These are phyloP conservation scores for Dioscorea alata DNA, from an alignment of 106 monocot genomes.

Conservation along the genomic window DNA sequence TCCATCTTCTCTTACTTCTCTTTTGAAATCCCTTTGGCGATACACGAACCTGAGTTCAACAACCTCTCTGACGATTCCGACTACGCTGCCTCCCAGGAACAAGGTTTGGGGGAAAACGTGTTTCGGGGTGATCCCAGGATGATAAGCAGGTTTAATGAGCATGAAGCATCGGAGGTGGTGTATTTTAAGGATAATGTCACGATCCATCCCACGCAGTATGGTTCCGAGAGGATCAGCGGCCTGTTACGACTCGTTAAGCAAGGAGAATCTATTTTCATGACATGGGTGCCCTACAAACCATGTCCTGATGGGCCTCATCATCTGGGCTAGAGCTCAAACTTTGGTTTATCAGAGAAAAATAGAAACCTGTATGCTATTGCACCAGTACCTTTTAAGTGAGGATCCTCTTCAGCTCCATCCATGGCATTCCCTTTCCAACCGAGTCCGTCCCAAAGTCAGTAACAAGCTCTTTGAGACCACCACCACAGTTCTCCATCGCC, in stretches of 20 bases:
- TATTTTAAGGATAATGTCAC: conserved; percentile 71
- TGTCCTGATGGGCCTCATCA: conserved; percentile 38
- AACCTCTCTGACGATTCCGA: conserved; percentile 77
- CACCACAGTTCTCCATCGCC: no score
- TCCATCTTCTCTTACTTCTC: not conserved
- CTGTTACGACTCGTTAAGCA: conserved; percentile 56
- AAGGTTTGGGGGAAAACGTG: conserved; percentile 10
- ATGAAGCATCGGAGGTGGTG: conserved; percentile 25
- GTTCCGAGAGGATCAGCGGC: conserved; percentile 60
- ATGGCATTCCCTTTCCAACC: no score
- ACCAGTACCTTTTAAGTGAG: no score
- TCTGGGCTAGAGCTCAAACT: conserved; percentile 25
- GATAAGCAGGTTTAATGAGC: conserved; percentile 13
- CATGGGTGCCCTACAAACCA: conserved; percentile 76
- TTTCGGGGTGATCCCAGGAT: conserved; percentile 30
- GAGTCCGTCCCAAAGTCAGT: no score
- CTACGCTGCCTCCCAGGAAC: conserved; percentile 64
- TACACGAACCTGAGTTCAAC: conserved; percentile 45
- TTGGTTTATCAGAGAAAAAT: conserved; percentile 40
- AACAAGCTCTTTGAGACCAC: no score
- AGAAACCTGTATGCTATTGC: no score
- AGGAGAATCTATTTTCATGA: conserved; percentile 35
- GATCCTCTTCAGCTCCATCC: no score
- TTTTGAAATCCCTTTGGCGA: not conserved
- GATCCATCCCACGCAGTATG: conserved; percentile 71